A percentile compares a stretch with the other conserved stretches of the same genome.
Conservation (phyloP, 2,329 filamentous ascomycete genomes). For the Colletotrichum euphorbiae region DNA sequence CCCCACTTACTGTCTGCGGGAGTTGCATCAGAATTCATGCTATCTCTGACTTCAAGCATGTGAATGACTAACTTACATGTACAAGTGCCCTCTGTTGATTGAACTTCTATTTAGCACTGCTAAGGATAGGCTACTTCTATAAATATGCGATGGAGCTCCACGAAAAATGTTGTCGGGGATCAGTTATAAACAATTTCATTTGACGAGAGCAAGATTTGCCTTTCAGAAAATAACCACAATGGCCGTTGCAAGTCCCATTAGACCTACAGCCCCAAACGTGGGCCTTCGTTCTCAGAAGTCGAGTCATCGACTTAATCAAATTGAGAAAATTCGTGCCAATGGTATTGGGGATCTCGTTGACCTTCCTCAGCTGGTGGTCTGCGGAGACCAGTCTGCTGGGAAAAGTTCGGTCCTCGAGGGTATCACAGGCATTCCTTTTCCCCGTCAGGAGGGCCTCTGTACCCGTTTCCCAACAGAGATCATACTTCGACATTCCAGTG, state of each 20-base stretch:
- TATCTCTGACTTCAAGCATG: too few species aligned
- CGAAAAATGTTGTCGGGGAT: too few species aligned
- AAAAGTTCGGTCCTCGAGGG: constrained; percentile 70
- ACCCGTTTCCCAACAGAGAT: constrained; percentile 68
- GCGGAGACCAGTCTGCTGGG: constrained; percentile 65
- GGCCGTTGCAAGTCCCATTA: constrained; percentile 2
- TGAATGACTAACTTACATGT: too few species aligned
- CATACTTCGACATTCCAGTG: constrained; percentile 53
- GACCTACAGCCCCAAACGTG: background rate
- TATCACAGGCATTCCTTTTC: constrained; percentile 66
- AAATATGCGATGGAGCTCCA: too few species aligned
- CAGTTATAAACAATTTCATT: too few species aligned
- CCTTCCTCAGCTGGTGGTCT: constrained; percentile 64
- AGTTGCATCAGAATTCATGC: too few species aligned
- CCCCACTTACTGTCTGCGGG: too few species aligned
- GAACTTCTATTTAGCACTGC: too few species aligned
- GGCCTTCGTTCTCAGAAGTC: constrained; percentile 19
- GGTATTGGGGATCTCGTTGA: constrained; percentile 51
- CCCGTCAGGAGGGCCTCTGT: constrained; percentile 62
- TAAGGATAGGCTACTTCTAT: too few species aligned
- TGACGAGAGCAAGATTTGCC: too few species aligned
- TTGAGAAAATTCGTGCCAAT: constrained; percentile 51
- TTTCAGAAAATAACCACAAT: background rate
- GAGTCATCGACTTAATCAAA: constrained; percentile 48
- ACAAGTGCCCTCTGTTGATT: too few species aligned